Base-by-base conservation (phyloP, 352 stramenopile genomes). In the Phytophthora colocasiae region DNA sequence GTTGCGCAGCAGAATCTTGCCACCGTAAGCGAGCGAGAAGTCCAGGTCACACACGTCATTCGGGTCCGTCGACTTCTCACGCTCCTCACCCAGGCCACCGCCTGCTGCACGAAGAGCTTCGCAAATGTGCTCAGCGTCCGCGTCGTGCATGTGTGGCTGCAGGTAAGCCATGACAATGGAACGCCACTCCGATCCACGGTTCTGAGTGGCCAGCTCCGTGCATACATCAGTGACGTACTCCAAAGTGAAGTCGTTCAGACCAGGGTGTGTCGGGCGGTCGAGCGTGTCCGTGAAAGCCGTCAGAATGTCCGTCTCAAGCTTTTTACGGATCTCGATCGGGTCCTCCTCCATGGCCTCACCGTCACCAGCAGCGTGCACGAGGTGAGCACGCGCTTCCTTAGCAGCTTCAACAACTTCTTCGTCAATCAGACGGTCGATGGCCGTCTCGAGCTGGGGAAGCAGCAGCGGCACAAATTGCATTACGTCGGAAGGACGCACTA, bases 1-100 rank as follows among this genome's bases (percentile, higher is more conserved):
- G 72, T 99, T 99, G 77, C 98, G 93, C 51, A 99, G 83, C 50
- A 99, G 77, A 85, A 99, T 98, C 82, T 99, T 99, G 36, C 81
- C 81, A 53, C 84, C 84, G 71, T 90, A 92, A 15, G 84, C 84
- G 7, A 90, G 66, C 14, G 84, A 92, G 51, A 92, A 90, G 56
- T 91, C 82, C 6, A 90, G 50, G 56, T 90, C 80, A 53, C 81
- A 92, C 8, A 90, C 76, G 19, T 92, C 84, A 58, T 90, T 90
- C 29, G 80, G 78, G 69, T 90, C 78, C 6, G 70, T 87, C 17
- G 77, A 85, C 54, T 85, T 85, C 15, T 80, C 75, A 14, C 71
- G 72, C 12, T 87, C 80, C 29, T 74, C 78, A 17, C 77, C 80
- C 1, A 88, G 63, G n/a, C 79, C 79, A 9, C 80, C 79, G 31